Percentiles rank a stretch among this genome's conserved stretches.
Conservation (phyloP, 2,329 filamentous ascomycete species). For the Colletotrichum sp. region DNA sequence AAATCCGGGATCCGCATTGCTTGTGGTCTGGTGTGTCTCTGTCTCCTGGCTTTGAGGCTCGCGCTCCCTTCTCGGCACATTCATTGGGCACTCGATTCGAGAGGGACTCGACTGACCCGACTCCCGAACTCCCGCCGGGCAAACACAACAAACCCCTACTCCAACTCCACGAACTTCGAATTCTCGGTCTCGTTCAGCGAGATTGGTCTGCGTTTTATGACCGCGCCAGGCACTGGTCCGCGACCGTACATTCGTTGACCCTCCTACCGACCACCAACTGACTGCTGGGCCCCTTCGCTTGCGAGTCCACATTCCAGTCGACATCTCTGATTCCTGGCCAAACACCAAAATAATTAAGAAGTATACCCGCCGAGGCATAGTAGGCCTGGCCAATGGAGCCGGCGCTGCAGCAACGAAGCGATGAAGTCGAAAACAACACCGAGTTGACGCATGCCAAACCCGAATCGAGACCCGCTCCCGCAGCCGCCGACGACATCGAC, state of each 20-base stretch:
- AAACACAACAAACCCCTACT: neutral
- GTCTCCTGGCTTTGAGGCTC: neutral
- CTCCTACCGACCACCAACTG: neutral
- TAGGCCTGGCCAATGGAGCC: constrained; percentile 16
- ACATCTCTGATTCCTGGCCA: neutral
- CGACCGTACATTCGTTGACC: constrained; percentile 8
- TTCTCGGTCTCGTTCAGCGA: neutral
- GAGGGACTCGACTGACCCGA: neutral
- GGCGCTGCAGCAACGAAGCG: constrained; percentile 18
- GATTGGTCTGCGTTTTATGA: constrained; percentile 14
- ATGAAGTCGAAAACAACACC: constrained; percentile 13
- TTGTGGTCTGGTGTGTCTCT: neutral
- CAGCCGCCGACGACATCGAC: neutral
- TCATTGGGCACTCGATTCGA: neutral
- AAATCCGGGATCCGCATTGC: constrained; percentile 19
- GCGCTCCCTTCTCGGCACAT: constrained; percentile 4
- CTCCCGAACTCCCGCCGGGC: neutral
- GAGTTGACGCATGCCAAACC: constrained; percentile 20
- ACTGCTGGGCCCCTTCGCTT: neutral
- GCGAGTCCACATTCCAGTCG: constrained; percentile 17
- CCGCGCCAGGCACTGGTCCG: neutral
- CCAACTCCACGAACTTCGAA: neutral
- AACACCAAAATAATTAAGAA: neutral
- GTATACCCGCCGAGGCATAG: neutral
- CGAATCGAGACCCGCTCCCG: constrained; percentile 7